Evolutionary conservation across 495 filamentous ascomycete genomes (phyloP).

Genomic region (Aspergillus homomorphus): DNA sequence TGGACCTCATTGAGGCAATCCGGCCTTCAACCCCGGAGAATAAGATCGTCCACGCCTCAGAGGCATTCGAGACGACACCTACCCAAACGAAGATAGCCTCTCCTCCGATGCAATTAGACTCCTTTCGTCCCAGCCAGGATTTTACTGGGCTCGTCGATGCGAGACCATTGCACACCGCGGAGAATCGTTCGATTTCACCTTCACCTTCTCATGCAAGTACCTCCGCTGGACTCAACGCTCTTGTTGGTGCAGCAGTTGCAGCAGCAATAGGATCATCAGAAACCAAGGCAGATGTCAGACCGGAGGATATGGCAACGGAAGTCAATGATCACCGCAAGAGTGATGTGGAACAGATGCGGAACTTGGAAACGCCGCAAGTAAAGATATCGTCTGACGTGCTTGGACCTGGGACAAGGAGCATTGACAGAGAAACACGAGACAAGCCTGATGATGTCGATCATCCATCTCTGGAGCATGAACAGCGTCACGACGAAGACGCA

Average conservation of each 20-base stretch:
- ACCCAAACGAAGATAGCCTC: constrained; percentile 18
- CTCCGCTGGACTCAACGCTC: background rate
- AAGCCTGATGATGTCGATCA: background rate
- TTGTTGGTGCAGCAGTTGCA: background rate
- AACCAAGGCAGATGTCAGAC: background rate
- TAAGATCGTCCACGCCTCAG: constrained; percentile 4
- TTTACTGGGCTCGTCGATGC: constrained; percentile 29
- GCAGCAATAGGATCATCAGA: background rate
- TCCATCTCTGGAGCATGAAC: background rate
- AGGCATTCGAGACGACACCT: constrained; percentile 17
- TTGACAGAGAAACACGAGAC: no score
- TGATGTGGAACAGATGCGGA: background rate
- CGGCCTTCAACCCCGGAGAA: constrained; percentile 19
- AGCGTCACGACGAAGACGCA: background rate
- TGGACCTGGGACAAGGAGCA: background rate
- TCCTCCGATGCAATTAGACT: constrained; percentile 8
- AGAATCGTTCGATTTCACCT: background rate
- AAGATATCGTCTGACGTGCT: background rate
- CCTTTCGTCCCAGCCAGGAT: constrained; percentile 11
- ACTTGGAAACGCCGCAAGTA: background rate
- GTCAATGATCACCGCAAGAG: background rate
- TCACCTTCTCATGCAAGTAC: background rate
- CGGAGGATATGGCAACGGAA: background rate
- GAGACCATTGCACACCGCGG: background rate
- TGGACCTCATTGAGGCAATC: constrained; percentile 11